phyloP scores from a whole-genome alignment of 768 basidiomycete genomes.

The Mycena rebaudengoi region DNA sequence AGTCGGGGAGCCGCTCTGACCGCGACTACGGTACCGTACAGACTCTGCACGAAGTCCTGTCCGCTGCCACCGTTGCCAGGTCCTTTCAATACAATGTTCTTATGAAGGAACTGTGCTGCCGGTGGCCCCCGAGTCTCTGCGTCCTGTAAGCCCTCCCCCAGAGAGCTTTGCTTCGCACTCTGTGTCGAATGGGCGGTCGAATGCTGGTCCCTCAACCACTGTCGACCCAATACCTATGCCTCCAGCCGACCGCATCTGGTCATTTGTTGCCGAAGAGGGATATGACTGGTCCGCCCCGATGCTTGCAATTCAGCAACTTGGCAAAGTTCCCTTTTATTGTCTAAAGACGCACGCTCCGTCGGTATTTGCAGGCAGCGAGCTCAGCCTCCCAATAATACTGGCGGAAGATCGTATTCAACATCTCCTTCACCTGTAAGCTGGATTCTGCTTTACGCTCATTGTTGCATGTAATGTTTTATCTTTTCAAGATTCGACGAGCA shows the following conservation, averaged over 20 bases:
- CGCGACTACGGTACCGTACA: background rate
- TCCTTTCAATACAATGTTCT: conserved; percentile 48
- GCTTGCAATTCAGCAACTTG: conserved; percentile 50
- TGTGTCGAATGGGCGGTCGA: background rate
- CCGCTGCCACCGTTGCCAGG: conserved; percentile 52
- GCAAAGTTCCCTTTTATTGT: conserved; percentile 37
- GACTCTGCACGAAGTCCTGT: conserved; percentile 17
- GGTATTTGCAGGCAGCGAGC: too few species aligned
- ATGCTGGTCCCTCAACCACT: background rate
- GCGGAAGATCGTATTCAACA: conserved; percentile 40
- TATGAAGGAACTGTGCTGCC: conserved; percentile 38
- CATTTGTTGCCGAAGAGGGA: conserved; percentile 41
- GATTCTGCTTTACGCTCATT: background rate
- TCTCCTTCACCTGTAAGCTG: conserved; percentile 41
- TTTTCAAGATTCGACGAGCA: conserved; percentile 48
- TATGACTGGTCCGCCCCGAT: conserved; percentile 50
- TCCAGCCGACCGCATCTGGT: conserved; percentile 36
- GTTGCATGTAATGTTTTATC: conserved; percentile 18
- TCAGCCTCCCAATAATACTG: conserved; percentile 37
- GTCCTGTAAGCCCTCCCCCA: background rate
- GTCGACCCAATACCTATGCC: conserved; percentile 2
- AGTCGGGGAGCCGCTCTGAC: too few species aligned
- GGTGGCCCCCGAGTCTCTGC: background rate
- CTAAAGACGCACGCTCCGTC: too few species aligned
- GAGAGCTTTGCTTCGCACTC: background rate